Conservation (phyloP, 441 rosid genomes). For the Kokia cookei region DNA sequence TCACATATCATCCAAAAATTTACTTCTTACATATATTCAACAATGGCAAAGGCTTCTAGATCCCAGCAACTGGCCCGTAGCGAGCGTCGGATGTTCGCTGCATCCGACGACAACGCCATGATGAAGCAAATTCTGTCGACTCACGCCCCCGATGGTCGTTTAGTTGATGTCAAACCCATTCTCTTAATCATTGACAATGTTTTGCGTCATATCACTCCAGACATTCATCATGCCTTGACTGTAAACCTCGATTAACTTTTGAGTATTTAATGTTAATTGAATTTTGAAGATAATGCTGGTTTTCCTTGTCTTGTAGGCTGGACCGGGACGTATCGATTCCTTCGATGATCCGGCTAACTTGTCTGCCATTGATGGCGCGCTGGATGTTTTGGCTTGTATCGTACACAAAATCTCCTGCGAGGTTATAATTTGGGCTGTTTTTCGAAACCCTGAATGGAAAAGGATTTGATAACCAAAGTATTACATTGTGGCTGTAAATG, state of each 20-base stretch:
- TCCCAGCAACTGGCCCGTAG: slow-evolving; percentile 2
- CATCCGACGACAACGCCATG: slow-evolving; percentile 11
- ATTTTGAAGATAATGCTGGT: background rate
- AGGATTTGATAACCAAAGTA: background rate
- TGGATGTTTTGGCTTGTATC: slow-evolving; percentile 16
- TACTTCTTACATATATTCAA: background rate
- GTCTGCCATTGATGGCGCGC: slow-evolving; percentile 13
- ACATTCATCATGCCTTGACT: slow-evolving; percentile 9
- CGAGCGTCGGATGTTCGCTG: slow-evolving; percentile 15
- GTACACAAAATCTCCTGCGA: slow-evolving; percentile 24
- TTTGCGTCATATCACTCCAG: slow-evolving; percentile 10
- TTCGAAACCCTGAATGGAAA: too few species aligned
- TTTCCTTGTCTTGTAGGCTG: slow-evolving; percentile 7
- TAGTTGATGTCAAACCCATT: slow-evolving; percentile 24
- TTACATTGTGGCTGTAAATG: background rate
- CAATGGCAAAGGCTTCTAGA: background rate
- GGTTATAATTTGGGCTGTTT: slow-evolving; percentile 6
- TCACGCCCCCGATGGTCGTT: slow-evolving; percentile 19
- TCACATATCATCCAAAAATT: background rate
- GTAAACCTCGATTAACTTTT: background rate
- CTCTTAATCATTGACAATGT: slow-evolving; percentile 22
- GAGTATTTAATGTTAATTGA: background rate
- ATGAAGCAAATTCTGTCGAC: slow-evolving; percentile 22
- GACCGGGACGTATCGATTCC: slow-evolving; percentile 1
- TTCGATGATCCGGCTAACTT: slow-evolving; percentile 6